These are phyloP conservation scores for Yamadazyma dushanensis DNA, from an alignment of 1,139 yeast species.

Conservation along the genomic window DNA sequence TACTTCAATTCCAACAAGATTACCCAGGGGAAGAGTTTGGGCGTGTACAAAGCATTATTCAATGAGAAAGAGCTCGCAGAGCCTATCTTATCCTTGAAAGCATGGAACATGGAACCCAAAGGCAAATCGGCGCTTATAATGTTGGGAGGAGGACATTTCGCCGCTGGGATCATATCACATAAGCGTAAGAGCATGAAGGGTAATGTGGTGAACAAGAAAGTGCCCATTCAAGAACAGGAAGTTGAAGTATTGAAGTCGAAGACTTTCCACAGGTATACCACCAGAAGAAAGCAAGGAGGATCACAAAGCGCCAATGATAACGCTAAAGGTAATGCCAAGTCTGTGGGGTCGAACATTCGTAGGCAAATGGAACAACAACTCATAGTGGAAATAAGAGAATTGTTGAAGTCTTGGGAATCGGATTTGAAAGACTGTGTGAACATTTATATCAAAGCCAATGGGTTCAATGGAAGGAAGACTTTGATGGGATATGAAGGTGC, in stretches of 20 bases:
- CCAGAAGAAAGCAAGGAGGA: conserved; percentile 97
- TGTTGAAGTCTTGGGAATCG: conserved; percentile 64
- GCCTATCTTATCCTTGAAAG: conserved; percentile 45
- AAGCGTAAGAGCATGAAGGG: conserved; percentile 57
- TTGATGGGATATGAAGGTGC: conserved; percentile 68
- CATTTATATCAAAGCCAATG: conserved; percentile 85
- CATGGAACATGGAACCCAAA: conserved; percentile 27
- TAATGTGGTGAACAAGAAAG: conserved; percentile 44
- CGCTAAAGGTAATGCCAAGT: conserved; percentile 91
- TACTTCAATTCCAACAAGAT: conserved; percentile 51
- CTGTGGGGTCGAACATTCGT: conserved; percentile 91
- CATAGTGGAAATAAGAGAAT: conserved; percentile 68
- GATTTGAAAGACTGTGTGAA: conserved; percentile 60
- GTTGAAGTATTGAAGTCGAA: conserved; percentile 73
- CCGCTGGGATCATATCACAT: conserved; percentile 90
- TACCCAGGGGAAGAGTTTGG: conserved; percentile 53
- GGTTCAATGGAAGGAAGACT: conserved; percentile 63
- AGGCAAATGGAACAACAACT: conserved; percentile 87
- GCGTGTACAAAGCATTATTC: conserved; percentile 70
- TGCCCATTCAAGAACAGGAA: conserved; percentile 51
- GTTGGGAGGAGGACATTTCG: conserved; percentile 99
- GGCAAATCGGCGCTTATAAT: conserved; percentile 73
- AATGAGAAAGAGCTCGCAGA: conserved; percentile 27
- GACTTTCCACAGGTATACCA: conserved; percentile 92
- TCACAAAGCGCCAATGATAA: conserved; percentile 92